Conservation (phyloP, 495 filamentous ascomycete species). For the Stereocaulon alpinum region DNA sequence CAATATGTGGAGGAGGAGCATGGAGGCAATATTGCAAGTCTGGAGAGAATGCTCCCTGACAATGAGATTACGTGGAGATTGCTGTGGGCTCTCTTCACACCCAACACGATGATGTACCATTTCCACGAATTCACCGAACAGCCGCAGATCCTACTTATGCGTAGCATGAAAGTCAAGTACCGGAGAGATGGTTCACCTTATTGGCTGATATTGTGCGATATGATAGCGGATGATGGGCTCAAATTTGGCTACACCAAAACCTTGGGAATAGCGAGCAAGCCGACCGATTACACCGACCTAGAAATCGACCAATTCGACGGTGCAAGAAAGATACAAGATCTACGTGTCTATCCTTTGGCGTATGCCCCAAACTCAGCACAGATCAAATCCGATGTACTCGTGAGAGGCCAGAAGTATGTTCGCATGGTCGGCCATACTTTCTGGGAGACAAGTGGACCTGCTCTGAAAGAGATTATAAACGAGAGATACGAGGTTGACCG, state of each 20-base stretch:
- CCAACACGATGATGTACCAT: constrained; percentile 17
- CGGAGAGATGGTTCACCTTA: constrained; percentile 9
- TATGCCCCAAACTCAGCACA: neutral
- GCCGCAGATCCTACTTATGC: constrained; percentile 8
- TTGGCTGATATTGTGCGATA: constrained; percentile 14
- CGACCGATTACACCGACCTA: neutral
- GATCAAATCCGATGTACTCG: neutral
- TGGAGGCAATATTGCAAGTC: constrained; percentile 16
- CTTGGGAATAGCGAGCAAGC: constrained; percentile 9
- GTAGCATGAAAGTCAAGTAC: constrained; percentile 5
- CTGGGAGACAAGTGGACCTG: constrained; percentile 15
- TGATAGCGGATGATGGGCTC: constrained; percentile 16
- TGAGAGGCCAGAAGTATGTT: constrained; percentile 12
- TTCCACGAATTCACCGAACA: constrained; percentile 16
- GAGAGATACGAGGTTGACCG: constrained; percentile 6
- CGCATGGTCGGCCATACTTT: constrained; percentile 13
- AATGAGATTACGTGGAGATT: constrained; percentile 18
- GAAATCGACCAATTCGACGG: constrained; percentile 15
- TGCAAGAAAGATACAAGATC: constrained; percentile 9
- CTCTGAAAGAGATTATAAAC: constrained; percentile 10
- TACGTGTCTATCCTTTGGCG: constrained; percentile 7
- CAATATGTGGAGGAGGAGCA: constrained; percentile 19
- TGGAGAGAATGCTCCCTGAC: constrained; percentile 15
- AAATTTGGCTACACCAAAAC: constrained; percentile 16
- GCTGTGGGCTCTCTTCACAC: constrained; percentile 21